Percentiles rank a stretch among this genome's conserved stretches.
Evolutionary conservation across 495 filamentous ascomycete genomes (phyloP).

Genomic region (Annulohypoxylon stygium): DNA sequence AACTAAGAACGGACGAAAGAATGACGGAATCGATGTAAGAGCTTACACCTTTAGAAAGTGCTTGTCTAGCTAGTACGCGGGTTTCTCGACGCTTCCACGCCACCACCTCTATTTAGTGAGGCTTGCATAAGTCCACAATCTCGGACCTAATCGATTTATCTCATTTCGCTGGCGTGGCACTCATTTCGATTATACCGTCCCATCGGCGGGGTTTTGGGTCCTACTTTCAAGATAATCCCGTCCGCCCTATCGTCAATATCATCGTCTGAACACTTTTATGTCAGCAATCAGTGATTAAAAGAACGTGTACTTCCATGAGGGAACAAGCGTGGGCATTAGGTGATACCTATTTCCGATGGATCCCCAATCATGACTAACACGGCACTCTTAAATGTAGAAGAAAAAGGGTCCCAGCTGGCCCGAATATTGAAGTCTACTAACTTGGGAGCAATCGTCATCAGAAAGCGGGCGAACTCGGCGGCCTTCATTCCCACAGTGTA

Average conservation of each 20-base stretch:
- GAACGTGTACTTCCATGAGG: neutral
- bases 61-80: neutral
- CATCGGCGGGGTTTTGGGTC: neutral
- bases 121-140: neutral
- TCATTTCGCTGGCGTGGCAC: slow-evolving; percentile 1
- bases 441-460: slow-evolving; percentile 8
- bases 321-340: neutral
- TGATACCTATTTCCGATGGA: neutral
- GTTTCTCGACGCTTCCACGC: neutral
- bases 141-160: neutral
- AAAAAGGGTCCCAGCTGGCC: too few species aligned
- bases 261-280: neutral
- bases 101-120: neutral
- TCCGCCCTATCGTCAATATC: neutral
- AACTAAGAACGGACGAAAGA: neutral
- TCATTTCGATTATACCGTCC: neutral
- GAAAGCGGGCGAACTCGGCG: neutral
- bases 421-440: slow-evolving; percentile 10
- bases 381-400: neutral
- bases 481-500: neutral
- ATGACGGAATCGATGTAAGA: slow-evolving; percentile 31
- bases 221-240: neutral
- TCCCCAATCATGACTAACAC: neutral
- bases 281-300: neutral
- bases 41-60: slow-evolving; percentile 2